Percentiles rank a stretch among this genome's conserved stretches.
phyloP scores from a whole-genome alignment of 108 stramenopile genomes.

The Skeletonema tropicum region DNA sequence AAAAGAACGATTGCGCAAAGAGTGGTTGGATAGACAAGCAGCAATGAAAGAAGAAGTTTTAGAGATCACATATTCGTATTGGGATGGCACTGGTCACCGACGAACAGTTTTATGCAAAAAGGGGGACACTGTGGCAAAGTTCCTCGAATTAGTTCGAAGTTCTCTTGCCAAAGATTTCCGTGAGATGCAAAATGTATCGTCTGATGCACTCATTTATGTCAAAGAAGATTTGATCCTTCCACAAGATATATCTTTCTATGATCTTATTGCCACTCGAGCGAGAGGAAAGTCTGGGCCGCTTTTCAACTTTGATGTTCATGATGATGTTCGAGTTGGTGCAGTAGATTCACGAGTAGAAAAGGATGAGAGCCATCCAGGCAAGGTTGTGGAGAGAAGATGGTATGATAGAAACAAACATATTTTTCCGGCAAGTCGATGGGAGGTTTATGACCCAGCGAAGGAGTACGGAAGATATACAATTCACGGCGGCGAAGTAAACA shows the following conservation, averaged over 20 bases:
- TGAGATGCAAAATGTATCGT: constrained; percentile 72
- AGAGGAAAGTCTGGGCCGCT: constrained; percentile 95
- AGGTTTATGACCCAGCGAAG: constrained; percentile 92
- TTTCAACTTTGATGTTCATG: constrained; percentile 96
- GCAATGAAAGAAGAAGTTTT: constrained; percentile 79
- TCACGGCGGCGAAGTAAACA: constrained; percentile 85
- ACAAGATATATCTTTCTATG: constrained; percentile 95
- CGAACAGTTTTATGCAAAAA: constrained; percentile 73
- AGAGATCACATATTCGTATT: constrained; percentile 95
- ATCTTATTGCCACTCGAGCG: constrained; percentile 95
- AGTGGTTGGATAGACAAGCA: constrained; percentile 87
- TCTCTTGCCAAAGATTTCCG: constrained; percentile 84
- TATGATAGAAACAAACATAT: constrained; percentile 99
- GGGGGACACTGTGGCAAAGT: constrained; percentile 89
- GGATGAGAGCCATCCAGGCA: constrained; percentile 97
- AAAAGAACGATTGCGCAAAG: constrained; percentile 71
- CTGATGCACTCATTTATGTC: constrained; percentile 94
- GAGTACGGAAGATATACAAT: constrained; percentile 92
- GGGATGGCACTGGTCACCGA: constrained; percentile 97
- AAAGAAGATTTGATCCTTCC: constrained; percentile 99
- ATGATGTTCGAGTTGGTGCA: constrained; percentile 91
- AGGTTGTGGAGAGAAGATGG: constrained; percentile 94
- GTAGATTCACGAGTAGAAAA: constrained; percentile 91
- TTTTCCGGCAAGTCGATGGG: constrained; percentile 97
- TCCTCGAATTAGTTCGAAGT: constrained; percentile 85